Percentiles rank a stretch among this genome's conserved stretches.
phyloP scores from a whole-genome alignment of 73 alveolate species.

The Loxodes magnus region DNA sequence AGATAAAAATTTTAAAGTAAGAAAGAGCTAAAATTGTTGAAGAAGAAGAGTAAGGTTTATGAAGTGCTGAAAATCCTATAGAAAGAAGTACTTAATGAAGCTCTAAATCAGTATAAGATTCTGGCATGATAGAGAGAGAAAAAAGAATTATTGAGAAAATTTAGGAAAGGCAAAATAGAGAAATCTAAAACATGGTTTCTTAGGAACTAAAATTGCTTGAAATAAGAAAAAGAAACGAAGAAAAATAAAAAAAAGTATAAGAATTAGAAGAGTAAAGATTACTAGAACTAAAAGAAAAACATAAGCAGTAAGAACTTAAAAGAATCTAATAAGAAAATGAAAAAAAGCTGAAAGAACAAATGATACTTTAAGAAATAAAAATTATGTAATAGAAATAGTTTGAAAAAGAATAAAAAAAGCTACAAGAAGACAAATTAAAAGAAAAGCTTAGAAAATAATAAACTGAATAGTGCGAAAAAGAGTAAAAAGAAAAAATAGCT shows the following conservation, averaged over 20 bases:
- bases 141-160: neutral
- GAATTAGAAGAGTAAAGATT: neutral
- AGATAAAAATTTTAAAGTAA: neutral
- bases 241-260: neutral
- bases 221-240: neutral
- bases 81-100: too few species aligned
- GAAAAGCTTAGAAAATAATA: neutral
- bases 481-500: neutral
- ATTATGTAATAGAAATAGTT: too few species aligned
- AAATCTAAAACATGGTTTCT: neutral
- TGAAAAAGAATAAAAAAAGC: too few species aligned
- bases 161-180: constrained; percentile 1
- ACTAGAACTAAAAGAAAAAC: neutral
- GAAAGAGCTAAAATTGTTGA: neutral
- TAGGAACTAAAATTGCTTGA: neutral
- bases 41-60: neutral
- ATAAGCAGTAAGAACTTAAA: neutral
- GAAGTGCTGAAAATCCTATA: too few species aligned
- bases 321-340: neutral
- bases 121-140: constrained; percentile 5
- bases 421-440: too few species aligned
- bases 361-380: too few species aligned
- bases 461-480: neutral
- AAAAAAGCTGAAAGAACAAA: neutral
- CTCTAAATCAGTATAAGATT: neutral